Evolutionary conservation across 2,329 filamentous ascomycete genomes (phyloP), one percentile per base, ranked within the genome.

Genomic region (Rutstroemia sydowiana): DNA sequence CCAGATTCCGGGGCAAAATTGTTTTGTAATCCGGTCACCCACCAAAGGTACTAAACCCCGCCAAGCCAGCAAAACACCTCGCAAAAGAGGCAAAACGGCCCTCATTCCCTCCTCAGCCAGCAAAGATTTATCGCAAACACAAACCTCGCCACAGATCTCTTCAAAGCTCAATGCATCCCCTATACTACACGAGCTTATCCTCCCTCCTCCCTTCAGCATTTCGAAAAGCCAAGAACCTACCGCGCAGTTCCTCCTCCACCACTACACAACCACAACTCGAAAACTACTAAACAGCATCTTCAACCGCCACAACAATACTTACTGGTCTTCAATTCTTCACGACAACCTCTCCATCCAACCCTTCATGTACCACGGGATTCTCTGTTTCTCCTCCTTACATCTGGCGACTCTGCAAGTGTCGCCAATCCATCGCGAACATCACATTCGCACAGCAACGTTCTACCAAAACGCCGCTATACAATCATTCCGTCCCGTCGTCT

Each of bases 321-420:
- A 51, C 20, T 51, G 48, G 48, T 21, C 37, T 36, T 32, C n/a
- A 23, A 41, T 41, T 6, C 31, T 51, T 20, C 20, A 37, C 20
- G 23, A 43, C 2, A 51, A 30, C 21, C 40, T 41, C 34, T 37
- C 40, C 28, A 39, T 23, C 7, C 41, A 45, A n/a, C 21, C 37
- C n/a, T 51, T 37, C 16, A 41, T 51, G 8, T 51, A 51, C 48
- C 37, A 45, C 11, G 48, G 48, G 11, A 51, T 51, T 21, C 41
- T 51, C 13, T 51, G 40, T 5, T 51, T 51, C 11, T 40, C 48
- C 3, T 16, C 48, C 10, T 31, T 51, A 10, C 48, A 51, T 20
- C 41, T 51, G 2, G 48, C 48, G 3, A 18, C 39, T 21, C 16
- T 51, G 0, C 48, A 51, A 21, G n/a, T n/a, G n/a, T n/a, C n/a